Percentiles rank a stretch among this genome's conserved stretches.
Evolutionary conservation across 306 rosid genomes (phyloP).

Genomic region (Quercus cerris): DNA sequence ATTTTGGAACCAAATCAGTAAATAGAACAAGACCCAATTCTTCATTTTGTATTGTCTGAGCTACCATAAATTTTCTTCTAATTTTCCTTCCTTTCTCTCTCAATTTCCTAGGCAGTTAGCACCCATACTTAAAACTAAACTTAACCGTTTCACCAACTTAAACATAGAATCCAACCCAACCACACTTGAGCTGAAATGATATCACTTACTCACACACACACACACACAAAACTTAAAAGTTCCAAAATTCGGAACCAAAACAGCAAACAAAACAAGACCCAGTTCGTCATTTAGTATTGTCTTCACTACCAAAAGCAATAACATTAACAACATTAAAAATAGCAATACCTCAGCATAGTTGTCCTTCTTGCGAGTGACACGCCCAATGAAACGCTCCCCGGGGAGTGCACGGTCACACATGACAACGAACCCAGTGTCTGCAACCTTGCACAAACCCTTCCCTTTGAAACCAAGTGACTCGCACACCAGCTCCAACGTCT

Average conservation of each 20-base stretch:
- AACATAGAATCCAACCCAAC: neutral
- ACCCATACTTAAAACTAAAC: neutral
- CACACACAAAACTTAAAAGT: neutral
- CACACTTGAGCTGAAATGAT: too few relatives aligned
- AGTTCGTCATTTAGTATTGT: too few relatives aligned
- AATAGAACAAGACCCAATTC: neutral
- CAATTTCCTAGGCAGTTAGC: neutral
- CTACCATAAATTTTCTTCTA: neutral
- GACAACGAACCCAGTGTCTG: slow-evolving; percentile 75
- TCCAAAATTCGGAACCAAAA: neutral
- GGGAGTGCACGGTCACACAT: slow-evolving; percentile 94
- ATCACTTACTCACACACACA: neutral
- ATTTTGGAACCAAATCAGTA: neutral
- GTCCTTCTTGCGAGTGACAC: slow-evolving; percentile 77
- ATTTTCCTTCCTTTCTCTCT: neutral
- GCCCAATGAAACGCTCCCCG: slow-evolving; percentile 89
- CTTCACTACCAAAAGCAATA: too few relatives aligned
- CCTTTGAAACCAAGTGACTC: slow-evolving; percentile 88
- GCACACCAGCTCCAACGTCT: slow-evolving; percentile 75
- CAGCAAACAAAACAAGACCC: neutral
- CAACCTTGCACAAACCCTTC: slow-evolving; percentile 83
- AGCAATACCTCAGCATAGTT: slow-evolving; percentile 69
- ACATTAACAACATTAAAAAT: neutral
- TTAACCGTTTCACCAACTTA: neutral
- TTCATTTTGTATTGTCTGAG: too few relatives aligned